Percentiles rank a stretch among this genome's conserved stretches.
These are phyloP conservation scores for Alectoria sarmentosa DNA, from an alignment of 495 filamentous ascomycete species.

Conservation along the genomic window DNA sequence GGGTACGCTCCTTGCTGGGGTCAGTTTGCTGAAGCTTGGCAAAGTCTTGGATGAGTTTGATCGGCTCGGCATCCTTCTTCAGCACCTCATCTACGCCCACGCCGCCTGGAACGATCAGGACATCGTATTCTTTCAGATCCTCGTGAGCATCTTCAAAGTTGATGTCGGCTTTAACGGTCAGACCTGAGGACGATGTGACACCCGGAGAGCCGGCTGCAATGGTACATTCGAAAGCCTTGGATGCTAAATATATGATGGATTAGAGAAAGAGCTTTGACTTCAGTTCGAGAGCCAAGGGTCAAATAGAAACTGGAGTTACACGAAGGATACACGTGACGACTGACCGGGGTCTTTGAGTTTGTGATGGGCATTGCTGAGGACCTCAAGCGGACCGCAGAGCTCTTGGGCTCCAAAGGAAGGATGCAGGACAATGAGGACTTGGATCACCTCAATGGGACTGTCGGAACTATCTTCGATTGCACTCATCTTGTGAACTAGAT, in stretches of 20 bases:
- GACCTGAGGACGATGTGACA: slow-evolving; percentile 36
- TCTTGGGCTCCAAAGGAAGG: slow-evolving; percentile 48
- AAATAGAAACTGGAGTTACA: not conserved
- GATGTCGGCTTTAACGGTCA: slow-evolving; percentile 42
- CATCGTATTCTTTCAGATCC: slow-evolving; percentile 60
- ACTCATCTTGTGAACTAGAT: slow-evolving; percentile 20
- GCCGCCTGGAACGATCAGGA: slow-evolving; percentile 62
- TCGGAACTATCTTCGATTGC: slow-evolving; percentile 23
- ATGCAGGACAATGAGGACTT: slow-evolving; percentile 46
- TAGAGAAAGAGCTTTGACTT: not conserved
- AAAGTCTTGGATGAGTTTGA: slow-evolving; percentile 57
- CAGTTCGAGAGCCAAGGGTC: not conserved
- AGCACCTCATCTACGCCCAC: slow-evolving; percentile 40
- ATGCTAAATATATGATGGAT: slow-evolving; percentile 24
- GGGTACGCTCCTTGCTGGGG: slow-evolving; percentile 60
- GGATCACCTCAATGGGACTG: slow-evolving; percentile 33
- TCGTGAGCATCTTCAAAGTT: slow-evolving; percentile 57
- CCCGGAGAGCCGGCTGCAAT: slow-evolving; percentile 39
- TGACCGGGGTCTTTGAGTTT: slow-evolving; percentile 55
- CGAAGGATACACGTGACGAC: slow-evolving; percentile 20
- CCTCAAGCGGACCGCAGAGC: slow-evolving; percentile 61
- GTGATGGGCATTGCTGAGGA: slow-evolving; percentile 51
- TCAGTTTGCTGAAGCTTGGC: slow-evolving; percentile 60
- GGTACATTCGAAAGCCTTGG: slow-evolving; percentile 40
- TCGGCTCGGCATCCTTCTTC: slow-evolving; percentile 46